Percentiles rank a stretch among this genome's conserved stretches.
Conservation (phyloP, 345 rosid species). For the Linum usitatissimum region DNA sequence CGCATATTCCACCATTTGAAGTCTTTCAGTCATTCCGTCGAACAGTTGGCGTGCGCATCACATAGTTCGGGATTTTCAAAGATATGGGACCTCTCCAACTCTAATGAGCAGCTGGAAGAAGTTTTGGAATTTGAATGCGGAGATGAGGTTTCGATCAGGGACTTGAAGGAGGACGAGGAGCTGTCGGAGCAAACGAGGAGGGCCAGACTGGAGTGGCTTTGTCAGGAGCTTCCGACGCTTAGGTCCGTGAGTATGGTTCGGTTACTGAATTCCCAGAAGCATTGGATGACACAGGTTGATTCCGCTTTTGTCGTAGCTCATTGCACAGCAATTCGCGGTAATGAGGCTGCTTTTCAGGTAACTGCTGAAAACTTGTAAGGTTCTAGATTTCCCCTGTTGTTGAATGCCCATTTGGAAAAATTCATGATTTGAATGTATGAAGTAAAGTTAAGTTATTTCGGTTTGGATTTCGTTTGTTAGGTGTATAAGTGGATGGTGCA, state of each 20-base stretch:
- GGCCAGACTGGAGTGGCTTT: slow-evolving; percentile 79
- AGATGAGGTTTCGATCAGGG: slow-evolving; percentile 24
- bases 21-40: slow-evolving; percentile 34
- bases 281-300: slow-evolving; percentile 83
- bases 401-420: background rate
- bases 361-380: background rate
- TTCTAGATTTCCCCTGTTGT: no score
- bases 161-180: slow-evolving; percentile 59
- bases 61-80: slow-evolving; percentile 10
- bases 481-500: slow-evolving; percentile 91
- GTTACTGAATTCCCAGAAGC: slow-evolving; percentile 65
- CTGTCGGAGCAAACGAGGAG: slow-evolving; percentile 80
- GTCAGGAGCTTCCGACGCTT: slow-evolving; percentile 70
- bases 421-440: background rate
- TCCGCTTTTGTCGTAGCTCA: slow-evolving; percentile 63
- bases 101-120: background rate
- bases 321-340: slow-evolving; percentile 71
- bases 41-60: slow-evolving; percentile 23
- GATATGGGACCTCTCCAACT: slow-evolving; percentile 14
- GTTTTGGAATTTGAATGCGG: slow-evolving; percentile 7
- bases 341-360: slow-evolving; percentile 71
- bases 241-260: slow-evolving; percentile 55
- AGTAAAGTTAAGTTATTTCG: background rate
- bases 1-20: slow-evolving; percentile 7
- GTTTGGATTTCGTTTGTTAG: slow-evolving; percentile 24